Evolutionary conservation across 352 stramenopile genomes (phyloP), one percentile per base, ranked within the genome.

Genomic region (Phytophthora agathidicida): DNA sequence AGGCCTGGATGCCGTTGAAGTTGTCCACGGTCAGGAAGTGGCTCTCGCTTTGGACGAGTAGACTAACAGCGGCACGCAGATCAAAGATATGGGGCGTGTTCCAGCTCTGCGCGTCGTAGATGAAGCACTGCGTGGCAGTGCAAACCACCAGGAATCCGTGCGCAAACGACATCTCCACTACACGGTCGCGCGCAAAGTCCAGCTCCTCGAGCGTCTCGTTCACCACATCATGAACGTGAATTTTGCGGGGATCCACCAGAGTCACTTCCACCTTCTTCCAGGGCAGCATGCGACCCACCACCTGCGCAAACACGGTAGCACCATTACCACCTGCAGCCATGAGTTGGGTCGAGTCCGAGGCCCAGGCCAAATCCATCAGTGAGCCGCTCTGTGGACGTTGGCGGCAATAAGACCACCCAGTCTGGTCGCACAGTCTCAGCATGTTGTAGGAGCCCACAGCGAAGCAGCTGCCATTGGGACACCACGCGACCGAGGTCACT

Each of bases 51-150:
- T 96, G 86, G 11, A 97, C 72, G 35, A 98, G 88, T 10, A 98
- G 64, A 43, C 84, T 95, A 10, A 96, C 75, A 20, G 84, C 83
- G 19, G 88, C 83, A 26, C 85, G 83, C 39, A 98, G 60, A 54
- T 98, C 93, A 45, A 98, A 93, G 38, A 97, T 97, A 56, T 97
- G 88, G 1, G 93, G 92, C 14, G 91, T 98, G 61, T 96, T 97
- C 81, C 84, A 97, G 77, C 96, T 98, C 55, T 87, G 61, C 23
- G 83, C 81, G 35, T 83, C 85, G 73, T 98, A 98, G 35, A 98
- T 90, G 71, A 94, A 98, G 61, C 89, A 96, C 60, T 98, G 89
- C 31, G 88, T 98, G 16, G 86, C 80, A 3, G 91, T 98, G 41
- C 86, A 94, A 5, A 98, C 94, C 46, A 98, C 79, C 11, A 98